These are phyloP conservation scores for Wickerhamiella vanderwaltii DNA, from an alignment of 805 yeast genomes.

Conservation along the genomic window DNA sequence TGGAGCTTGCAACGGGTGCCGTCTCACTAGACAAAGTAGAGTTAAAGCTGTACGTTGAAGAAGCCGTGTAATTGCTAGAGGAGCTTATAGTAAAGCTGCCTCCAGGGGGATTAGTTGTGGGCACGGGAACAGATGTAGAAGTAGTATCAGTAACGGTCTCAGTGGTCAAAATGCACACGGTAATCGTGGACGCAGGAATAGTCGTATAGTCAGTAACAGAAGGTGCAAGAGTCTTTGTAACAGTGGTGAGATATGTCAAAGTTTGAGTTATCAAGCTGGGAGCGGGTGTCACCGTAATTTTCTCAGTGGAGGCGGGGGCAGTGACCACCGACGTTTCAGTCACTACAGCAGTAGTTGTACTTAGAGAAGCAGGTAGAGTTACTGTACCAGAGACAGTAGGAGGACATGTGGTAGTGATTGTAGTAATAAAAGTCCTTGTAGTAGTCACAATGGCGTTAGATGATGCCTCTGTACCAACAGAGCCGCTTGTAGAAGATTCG, in stretches of 20 bases:
- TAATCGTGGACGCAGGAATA: slow-evolving; percentile 2
- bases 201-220: background rate
- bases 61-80: too few relatives aligned
- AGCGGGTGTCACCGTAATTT: background rate
- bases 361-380: slow-evolving; percentile 7
- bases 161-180: slow-evolving; percentile 1
- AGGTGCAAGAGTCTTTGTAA: slow-evolving; percentile 1
- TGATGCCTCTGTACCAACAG: background rate
- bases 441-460: background rate
- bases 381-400: slow-evolving; percentile 5
- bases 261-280: slow-evolving; percentile 2
- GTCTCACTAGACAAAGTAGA: slow-evolving; percentile 1
- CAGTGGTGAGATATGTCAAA: slow-evolving; percentile 1
- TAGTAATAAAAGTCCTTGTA: background rate
- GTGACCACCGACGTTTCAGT: slow-evolving; percentile 3
- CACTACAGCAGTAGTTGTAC: background rate
- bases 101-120: background rate
- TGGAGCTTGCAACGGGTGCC: background rate
- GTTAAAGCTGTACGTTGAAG: too few relatives aligned
- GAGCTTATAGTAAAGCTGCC: slow-evolving; percentile 3
- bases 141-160: slow-evolving; percentile 8
- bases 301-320: slow-evolving; percentile 7
- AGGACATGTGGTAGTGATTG: background rate
- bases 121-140: background rate
- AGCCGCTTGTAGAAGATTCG: background rate